Evolutionary conservation across 208 protist genomes (phyloP).

Genomic region (Lotmaria passim): DNA sequence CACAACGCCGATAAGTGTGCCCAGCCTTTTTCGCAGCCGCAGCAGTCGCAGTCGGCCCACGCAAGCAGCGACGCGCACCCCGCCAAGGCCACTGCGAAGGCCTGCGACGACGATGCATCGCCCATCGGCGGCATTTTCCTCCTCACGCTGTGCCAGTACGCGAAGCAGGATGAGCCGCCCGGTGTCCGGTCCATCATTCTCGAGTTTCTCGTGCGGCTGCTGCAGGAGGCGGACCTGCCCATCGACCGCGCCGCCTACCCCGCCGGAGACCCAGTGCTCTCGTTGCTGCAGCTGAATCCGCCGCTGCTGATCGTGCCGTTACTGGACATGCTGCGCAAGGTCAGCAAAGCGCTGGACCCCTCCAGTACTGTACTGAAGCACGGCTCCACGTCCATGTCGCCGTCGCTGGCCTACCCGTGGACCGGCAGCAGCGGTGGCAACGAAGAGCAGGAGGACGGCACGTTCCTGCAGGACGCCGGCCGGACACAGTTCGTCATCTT

Average conservation of each 20-base stretch:
- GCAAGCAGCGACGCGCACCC: neutral
- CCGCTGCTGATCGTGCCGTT: conserved; percentile 56
- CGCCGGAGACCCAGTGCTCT: conserved; percentile 41
- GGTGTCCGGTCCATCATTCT: conserved; percentile 63
- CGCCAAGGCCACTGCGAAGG: neutral
- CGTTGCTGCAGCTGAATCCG: conserved; percentile 67
- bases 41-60: neutral
- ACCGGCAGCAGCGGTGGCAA: neutral
- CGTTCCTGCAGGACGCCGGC: conserved; percentile 32
- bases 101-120: conserved; percentile 19
- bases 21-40: neutral
- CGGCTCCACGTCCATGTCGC: neutral
- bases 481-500: conserved; percentile 56
- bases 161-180: conserved; percentile 70
- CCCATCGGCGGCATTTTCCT: conserved; percentile 69
- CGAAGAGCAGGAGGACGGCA: conserved; percentile 10
- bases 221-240: conserved; percentile 64
- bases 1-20: neutral
- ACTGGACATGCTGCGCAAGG: conserved; percentile 65
- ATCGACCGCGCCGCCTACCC: conserved; percentile 32
- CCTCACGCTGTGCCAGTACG: conserved; percentile 73
- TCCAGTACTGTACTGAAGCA: neutral
- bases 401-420: conserved; percentile 6
- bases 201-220: conserved; percentile 52
- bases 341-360: conserved; percentile 48